These are phyloP conservation scores for Aspergillus chevalieri DNA, from an alignment of 2,329 filamentous ascomycete species.

Conservation along the genomic window DNA sequence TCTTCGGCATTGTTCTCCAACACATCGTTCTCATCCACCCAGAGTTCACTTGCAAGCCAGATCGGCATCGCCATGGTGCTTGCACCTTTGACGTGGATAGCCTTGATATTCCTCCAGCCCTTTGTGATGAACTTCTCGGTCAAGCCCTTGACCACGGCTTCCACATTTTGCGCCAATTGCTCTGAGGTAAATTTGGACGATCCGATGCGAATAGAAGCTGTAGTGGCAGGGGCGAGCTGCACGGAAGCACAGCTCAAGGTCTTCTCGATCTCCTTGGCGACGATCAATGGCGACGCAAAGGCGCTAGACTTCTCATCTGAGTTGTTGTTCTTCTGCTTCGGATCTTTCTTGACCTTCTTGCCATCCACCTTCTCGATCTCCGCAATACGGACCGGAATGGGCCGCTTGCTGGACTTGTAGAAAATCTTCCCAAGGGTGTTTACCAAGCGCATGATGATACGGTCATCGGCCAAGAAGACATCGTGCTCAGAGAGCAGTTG, in stretches of 20 bases:
- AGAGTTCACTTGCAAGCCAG: slow-evolving; percentile 88
- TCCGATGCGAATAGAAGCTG: slow-evolving; percentile 74
- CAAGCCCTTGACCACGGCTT: slow-evolving; percentile 62
- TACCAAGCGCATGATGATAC: slow-evolving; percentile 68
- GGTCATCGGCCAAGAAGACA: slow-evolving; percentile 86
- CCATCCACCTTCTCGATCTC: slow-evolving; percentile 56
- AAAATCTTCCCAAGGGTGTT: slow-evolving; percentile 83
- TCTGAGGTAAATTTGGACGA: slow-evolving; percentile 67
- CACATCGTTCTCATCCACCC: slow-evolving; percentile 71
- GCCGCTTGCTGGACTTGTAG: slow-evolving; percentile 81
- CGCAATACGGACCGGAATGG: slow-evolving; percentile 72
- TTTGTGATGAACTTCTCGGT: slow-evolving; percentile 76
- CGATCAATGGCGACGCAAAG: slow-evolving; percentile 55
- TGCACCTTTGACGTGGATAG: slow-evolving; percentile 83
- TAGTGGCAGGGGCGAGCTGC: slow-evolving; percentile 69
- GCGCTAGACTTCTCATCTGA: slow-evolving; percentile 36
- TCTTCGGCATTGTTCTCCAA: slow-evolving; percentile 43
- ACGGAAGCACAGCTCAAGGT: slow-evolving; percentile 73
- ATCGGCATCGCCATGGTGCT: slow-evolving; percentile 86
- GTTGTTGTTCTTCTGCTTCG: slow-evolving; percentile 41
- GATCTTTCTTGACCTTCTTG: slow-evolving; percentile 54
- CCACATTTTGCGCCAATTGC: slow-evolving; percentile 74
- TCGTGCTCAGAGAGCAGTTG: slow-evolving; percentile 83
- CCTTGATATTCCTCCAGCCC: slow-evolving; percentile 79
- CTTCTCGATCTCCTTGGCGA: slow-evolving; percentile 75